Conservation (phyloP, 352 stramenopile species). For the Chrysophaeum taylorii region DNA sequence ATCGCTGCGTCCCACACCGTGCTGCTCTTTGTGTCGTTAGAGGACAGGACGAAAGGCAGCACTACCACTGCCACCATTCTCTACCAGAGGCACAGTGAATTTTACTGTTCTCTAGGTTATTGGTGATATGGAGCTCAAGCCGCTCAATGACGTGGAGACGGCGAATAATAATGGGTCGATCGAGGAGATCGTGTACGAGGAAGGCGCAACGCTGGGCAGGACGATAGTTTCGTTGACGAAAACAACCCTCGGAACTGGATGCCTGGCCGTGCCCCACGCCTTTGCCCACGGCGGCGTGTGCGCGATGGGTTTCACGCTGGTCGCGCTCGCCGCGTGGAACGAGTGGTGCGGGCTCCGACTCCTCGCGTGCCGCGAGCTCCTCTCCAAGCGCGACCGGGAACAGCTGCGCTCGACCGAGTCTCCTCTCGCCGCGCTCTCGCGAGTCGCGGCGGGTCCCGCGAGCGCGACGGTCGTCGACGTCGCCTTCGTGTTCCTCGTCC, state of each 20-base stretch:
- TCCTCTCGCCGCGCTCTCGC: background rate
- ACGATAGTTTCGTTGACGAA: background rate
- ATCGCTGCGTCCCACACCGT: no score
- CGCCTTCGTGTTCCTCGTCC: background rate
- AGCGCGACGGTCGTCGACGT: slow-evolving; percentile 8
- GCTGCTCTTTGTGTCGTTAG: no score
- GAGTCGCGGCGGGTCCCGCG: background rate
- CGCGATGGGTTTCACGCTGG: background rate
- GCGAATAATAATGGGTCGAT: no score
- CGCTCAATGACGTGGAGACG: no score
- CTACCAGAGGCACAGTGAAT: no score
- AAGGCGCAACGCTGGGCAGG: no score
- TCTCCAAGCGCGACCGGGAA: background rate
- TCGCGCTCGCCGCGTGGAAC: slow-evolving; percentile 13
- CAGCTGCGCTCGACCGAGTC: background rate
- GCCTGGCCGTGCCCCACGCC: slow-evolving; percentile 17
- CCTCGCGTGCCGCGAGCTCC: background rate
- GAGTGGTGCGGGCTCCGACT: slow-evolving; percentile 6
- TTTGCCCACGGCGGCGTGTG: slow-evolving; percentile 13
- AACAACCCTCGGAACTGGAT: slow-evolving; percentile 14
- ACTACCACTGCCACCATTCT: no score
- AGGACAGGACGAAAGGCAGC: no score
- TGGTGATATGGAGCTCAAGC: no score
- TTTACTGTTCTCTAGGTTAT: no score
- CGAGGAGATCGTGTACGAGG: no score